phyloP scores from a whole-genome alignment of 345 rosid genomes.

The Raphanus sativus region DNA sequence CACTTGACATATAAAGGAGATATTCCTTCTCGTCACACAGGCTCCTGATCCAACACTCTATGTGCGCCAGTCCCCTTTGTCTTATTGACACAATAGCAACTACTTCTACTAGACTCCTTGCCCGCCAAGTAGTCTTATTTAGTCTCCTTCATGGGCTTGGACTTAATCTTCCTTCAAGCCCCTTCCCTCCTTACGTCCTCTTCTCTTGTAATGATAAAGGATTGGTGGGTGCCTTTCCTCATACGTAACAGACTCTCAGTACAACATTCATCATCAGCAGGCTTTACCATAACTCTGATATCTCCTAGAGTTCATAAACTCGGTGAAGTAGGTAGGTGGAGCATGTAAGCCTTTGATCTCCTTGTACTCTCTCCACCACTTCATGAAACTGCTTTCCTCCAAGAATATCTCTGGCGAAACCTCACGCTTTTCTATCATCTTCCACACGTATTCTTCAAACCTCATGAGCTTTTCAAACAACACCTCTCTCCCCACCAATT shows the following conservation, averaged over 20 bases:
- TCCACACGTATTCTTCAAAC: slow-evolving; percentile 51
- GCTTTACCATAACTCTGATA: background rate
- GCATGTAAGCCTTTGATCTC: background rate
- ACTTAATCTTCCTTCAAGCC: no score
- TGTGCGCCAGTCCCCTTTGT: no score
- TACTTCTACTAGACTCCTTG: no score
- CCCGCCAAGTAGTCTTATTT: no score
- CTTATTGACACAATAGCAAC: no score
- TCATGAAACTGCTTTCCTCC: slow-evolving; percentile 59
- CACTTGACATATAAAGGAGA: no score
- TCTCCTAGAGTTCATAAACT: background rate
- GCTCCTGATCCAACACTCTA: no score
- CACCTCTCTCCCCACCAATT: background rate
- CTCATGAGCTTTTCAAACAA: background rate
- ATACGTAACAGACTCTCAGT: background rate
- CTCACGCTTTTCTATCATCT: slow-evolving; percentile 39
- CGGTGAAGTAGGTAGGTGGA: background rate
- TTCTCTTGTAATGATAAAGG: no score
- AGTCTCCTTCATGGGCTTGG: no score
- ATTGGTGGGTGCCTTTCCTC: no score
- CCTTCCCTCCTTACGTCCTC: no score
- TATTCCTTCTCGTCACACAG: no score
- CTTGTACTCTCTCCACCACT: slow-evolving; percentile 62
- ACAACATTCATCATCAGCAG: background rate
- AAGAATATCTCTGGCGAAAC: slow-evolving; percentile 72